Evolutionary conservation across 805 yeast species (phyloP), one percentile per base, ranked within the genome.

Genomic region (Kodamaea neixiangensis): DNA sequence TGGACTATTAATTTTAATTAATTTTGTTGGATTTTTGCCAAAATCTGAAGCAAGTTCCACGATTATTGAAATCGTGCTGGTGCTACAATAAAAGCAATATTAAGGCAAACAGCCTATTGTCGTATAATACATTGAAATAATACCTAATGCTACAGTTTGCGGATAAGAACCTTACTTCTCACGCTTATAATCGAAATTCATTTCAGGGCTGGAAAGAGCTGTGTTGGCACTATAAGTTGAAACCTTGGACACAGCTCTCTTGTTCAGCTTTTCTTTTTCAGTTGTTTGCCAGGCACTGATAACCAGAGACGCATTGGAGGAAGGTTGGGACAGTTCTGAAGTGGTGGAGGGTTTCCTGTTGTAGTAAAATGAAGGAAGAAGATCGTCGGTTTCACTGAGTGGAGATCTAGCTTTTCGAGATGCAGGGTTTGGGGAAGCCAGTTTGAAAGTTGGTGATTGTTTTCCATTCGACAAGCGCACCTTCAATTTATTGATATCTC

Each of bases 251-350:
- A 20, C 6, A 17, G 6, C 21, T 9, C 19, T 37, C 20, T 37
- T 14, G 41, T 17, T 17, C 21, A 37, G 41, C 15, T 37, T 37
- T 17, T 37, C 41, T 5, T 25, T 25, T 3, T 25, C 31, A 9
- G 31, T 25, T 5, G 31, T 15, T 7, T 47, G 58, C 18, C 49
- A 39, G n/a, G 54, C 55, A 48, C 63, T 60, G 58, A 58, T 58
- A 2, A 60, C 55, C 7, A 64, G 59, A 6, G 64, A 57, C 3
- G 51, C 46, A n/a, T 60, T 50, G 7, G 64, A 58, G 1, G 64
- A 51, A 5, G 41, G 19, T 17, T 37, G 41, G 5, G 41, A 37
- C 20, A 37, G 6, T 17, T 37, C 41, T 5, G 41, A 37, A 2
- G 41, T 37, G 13, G 41, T 17, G 7, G 41, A 37, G 17, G 41